Evolutionary conservation across 345 rosid genomes (phyloP), one percentile per base, ranked within the genome.

Genomic region (Eucalyptus sp.): DNA sequence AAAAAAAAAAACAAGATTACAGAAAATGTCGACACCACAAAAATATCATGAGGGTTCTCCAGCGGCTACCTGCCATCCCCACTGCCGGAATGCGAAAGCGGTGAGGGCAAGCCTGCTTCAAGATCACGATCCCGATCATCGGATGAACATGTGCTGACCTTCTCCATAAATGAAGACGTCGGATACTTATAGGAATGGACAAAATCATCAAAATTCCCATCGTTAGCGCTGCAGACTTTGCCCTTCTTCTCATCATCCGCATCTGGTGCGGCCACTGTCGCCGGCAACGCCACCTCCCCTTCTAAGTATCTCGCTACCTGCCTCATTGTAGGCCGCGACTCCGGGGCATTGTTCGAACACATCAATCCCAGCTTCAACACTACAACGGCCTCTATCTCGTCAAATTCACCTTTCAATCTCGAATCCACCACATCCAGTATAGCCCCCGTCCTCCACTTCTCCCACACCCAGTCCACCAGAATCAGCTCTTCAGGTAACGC

Each of bases 401-500:
- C 92, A 87, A 91, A 95, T 71, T 92, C 95, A 13, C 95, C 95
- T 29, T 90, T 93, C 88, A 97, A 48, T 92, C 94, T 95, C 50
- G 93, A 90, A 89, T 97, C 99, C 64, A 96, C 95, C 25, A 94
- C 96, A 49, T 93, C 95, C 52, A 95, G 94, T 50, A 95, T 87
- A n/a, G 93, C 93, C 46, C 98, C 97, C 6, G 51, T 91, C 88
- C 89, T 92, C 98, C 98, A 96, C 88, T 89, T 94, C 31, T 94
- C 96, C 97, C 97, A 96, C 86, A 96, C 97, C 99, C 98, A 95
- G 85, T 97, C 99, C 90, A 97, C 96, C 95, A 97, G 88, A 41
- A 97, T 92, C 85, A 96, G 96, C 94, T 97, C 99, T 90, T 96
- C 99, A 2, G 98, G 98, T 90, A 89, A 86, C 13, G 98, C 98